Base-by-base conservation (phyloP, 257 asterid species). In the Capsicum chinense region DNA sequence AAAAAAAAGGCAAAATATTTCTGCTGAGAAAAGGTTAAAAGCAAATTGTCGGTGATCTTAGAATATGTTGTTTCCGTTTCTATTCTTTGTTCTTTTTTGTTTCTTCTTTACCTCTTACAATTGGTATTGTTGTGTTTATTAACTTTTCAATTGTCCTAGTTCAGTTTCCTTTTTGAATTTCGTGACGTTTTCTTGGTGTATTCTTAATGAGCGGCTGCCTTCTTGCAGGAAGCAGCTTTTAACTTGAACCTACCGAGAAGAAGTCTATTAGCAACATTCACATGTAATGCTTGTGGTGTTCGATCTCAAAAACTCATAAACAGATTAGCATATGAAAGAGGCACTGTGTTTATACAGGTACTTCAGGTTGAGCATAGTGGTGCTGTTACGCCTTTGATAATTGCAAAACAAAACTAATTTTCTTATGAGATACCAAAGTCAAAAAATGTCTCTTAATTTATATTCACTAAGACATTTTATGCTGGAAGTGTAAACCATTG, bases 301-400 rank as follows among this genome's bases (percentile, higher is more conserved):
- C 87, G 95, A 60, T 92, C 99, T 15, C 93, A 92, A 58, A 93
- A 92, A 88, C 85, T 93, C 47, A 88, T 96, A 79, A 96, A 93
- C 84, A 93, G 98, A 89, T 80, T 94, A 84, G 99, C 99, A n/a
- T 94, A 93, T 84, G 98, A 96, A 86, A 90, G 95, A 48, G 99
- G 99, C 58, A 92, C 93, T 9, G 98, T 96, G 66, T 96, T 92
- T 89, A 93, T 94, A 35, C 97, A 94, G 99, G 98, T 94, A 92
- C 71, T 71, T 39, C 47, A 42, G 39, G 21, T 80, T 67, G 42
- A 73, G 17, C 50, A 17, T 81, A 60, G n/a, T 19, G n/a, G 6
- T 54, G 69, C 56, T 57, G 37, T 85, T 5, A 3, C 9, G 19
- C 42, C 16, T 74, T 69, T 58, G 37, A 37, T 57, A 76, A 76